Evolutionary conservation across 305 asterid species (phyloP), one percentile per base, ranked within the genome.

Genomic region (Lippia alba): DNA sequence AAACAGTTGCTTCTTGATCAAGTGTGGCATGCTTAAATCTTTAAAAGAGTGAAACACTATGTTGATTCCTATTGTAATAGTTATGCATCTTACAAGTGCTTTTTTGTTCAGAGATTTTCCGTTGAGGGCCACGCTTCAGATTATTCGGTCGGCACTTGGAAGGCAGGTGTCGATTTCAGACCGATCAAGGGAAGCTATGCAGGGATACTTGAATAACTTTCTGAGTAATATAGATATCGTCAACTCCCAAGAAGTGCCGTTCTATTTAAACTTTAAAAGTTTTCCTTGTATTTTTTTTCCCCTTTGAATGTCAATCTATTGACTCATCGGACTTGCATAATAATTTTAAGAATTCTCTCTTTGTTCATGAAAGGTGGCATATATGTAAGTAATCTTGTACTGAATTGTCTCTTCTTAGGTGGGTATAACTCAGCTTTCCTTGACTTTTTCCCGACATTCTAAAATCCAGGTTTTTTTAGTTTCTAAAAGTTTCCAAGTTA

Each of bases 61-160:
- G 48, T 76, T 69, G 49, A 53, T 81, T 79, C 79, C 79, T 73
- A 75, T 72, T 76, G 80, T 84, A 80, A 81, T 77, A 73, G 59
- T 71, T 74, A 76, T 74, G 46, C 66, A 79, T 79, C 89, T 81
- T 79, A 84, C 84, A 79, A 86, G 81, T 73, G 61, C 58, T 80
- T 78, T 70, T 72, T 79, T 83, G 80, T 85, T 82, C 89, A 87
- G 94, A 81, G 83, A 84, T 79, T 86, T 87, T 32, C 94, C 94
- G n/a, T 85, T 91, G 66, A 83, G 84, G 73, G 91, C 94, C 55
- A 91, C 87, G 56, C 75, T 87, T 34, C 86, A 91, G 74, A 80
- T 87, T 51, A 85, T 87, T 77, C 80, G 89, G 10, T 89, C 94
- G 33, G 81, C 91, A 49, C 75, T 87, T 41, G 82, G 89, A 82